phyloP scores from a whole-genome alignment of 2,329 filamentous ascomycete species.

The Zalaria obscura region DNA sequence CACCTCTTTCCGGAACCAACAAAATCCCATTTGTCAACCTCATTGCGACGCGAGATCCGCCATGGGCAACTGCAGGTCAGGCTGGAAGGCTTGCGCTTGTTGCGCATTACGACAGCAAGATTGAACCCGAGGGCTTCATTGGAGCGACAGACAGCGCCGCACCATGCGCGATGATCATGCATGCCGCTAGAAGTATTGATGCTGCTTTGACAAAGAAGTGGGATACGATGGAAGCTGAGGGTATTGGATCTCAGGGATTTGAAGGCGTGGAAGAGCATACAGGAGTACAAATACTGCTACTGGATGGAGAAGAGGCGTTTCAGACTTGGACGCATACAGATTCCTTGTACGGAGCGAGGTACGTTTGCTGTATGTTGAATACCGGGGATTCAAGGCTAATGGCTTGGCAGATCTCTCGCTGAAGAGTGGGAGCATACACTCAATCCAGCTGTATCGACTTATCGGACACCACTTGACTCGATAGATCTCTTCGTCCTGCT shows the following conservation, averaged over 20 bases:
- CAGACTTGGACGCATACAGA: conserved; percentile 64
- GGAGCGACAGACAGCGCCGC: conserved; percentile 89
- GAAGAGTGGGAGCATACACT: conserved; percentile 61
- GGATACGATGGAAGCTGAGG: conserved; percentile 50
- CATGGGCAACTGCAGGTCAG: conserved; percentile 61
- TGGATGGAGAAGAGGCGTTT: conserved; percentile 95
- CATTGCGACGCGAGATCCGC: conserved; percentile 76
- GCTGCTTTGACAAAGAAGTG: conserved; percentile 69
- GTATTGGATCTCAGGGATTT: conserved; percentile 19
- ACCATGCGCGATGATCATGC: conserved; percentile 86
- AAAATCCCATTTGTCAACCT: conserved; percentile 77
- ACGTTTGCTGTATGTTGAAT: conserved; percentile 11
- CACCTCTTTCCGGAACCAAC: conserved; percentile 56
- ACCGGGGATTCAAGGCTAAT: conserved; percentile 1
- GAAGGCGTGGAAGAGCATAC: conserved; percentile 53
- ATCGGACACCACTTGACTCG: conserved; percentile 57
- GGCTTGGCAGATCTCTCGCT: conserved; percentile 47
- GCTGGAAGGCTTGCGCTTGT: conserved; percentile 72
- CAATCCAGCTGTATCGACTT: conserved; percentile 60
- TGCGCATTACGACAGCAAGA: conserved; percentile 86
- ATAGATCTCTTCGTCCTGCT: conserved; percentile 87
- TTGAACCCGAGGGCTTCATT: conserved; percentile 70
- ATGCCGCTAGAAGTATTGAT: conserved; percentile 70
- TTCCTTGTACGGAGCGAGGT: conserved; percentile 79
- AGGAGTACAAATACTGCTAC: conserved; percentile 75